These are phyloP conservation scores for Asterella californica DNA, from an alignment of 225 moss, liverwort and hornwort species.

Conservation along the genomic window DNA sequence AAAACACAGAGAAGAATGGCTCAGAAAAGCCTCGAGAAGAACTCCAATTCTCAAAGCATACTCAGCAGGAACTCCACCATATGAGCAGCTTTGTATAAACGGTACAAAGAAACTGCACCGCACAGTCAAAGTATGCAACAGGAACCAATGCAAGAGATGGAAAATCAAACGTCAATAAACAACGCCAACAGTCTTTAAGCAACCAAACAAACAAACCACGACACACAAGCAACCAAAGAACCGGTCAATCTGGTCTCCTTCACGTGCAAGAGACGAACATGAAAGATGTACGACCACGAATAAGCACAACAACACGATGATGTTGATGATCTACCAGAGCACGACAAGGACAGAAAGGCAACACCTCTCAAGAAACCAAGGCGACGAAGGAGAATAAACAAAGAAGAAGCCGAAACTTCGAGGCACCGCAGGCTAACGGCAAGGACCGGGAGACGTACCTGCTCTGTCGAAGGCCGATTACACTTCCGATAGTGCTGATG, in stretches of 20 bases:
- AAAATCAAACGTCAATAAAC: background rate
- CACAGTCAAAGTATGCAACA: background rate
- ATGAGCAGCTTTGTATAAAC: no score
- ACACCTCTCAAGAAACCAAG: background rate
- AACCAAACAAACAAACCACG: background rate
- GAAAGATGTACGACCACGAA: background rate
- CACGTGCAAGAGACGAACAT: background rate
- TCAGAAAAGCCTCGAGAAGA: background rate
- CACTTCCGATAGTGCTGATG: background rate
- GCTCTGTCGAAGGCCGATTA: background rate
- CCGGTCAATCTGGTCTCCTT: background rate
- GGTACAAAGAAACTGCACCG: background rate
- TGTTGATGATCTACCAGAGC: background rate
- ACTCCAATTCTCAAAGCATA: background rate
- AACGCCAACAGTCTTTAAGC: background rate
- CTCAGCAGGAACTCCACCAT: background rate
- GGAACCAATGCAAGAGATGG: background rate
- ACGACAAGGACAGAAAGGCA: background rate
- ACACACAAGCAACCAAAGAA: background rate
- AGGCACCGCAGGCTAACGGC: background rate
- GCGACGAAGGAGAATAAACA: background rate
- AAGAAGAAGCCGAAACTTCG: background rate
- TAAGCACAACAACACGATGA: background rate
- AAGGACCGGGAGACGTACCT: background rate
- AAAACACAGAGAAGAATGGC: background rate